These are phyloP conservation scores for Russula compacta DNA, from an alignment of 768 basidiomycete species.

Conservation along the genomic window DNA sequence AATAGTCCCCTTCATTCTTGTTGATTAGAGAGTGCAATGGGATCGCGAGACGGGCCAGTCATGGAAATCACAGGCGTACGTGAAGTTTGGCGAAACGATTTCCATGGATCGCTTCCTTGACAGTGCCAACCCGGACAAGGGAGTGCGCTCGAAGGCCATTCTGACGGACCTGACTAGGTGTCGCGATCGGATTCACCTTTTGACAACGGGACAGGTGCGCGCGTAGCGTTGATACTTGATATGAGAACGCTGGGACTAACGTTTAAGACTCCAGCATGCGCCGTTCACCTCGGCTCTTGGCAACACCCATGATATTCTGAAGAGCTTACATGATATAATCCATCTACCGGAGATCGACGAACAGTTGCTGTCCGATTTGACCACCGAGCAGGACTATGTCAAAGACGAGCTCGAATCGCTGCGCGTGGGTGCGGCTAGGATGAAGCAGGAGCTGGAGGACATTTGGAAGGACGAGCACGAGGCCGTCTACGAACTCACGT, in stretches of 20 bases:
- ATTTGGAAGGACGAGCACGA: conserved; percentile 63
- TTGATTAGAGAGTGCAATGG: conserved; percentile 77
- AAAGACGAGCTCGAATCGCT: conserved; percentile 49
- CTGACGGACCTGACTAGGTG: conserved; percentile 54
- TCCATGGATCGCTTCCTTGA: conserved; percentile 91
- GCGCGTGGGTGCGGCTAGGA: conserved; percentile 36
- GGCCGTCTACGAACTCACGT: conserved; percentile 81
- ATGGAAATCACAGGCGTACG: conserved; percentile 93
- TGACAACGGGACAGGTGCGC: conserved; percentile 66
- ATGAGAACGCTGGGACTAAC: neutral
- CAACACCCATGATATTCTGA: conserved; percentile 48
- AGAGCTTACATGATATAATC: conserved; percentile 35
- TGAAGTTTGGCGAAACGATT: conserved; percentile 80
- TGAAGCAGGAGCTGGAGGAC: conserved; percentile 63
- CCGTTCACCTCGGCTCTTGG: conserved; percentile 50
- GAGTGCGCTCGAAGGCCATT: conserved; percentile 57
- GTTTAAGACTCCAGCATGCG: conserved; percentile 39
- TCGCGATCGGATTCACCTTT: conserved; percentile 56
- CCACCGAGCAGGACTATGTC: conserved; percentile 44
- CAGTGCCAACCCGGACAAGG: conserved; percentile 61
- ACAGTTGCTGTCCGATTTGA: conserved; percentile 44
- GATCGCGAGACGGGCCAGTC: conserved; percentile 85
- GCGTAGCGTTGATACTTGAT: neutral
- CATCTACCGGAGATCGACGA: conserved; percentile 47
- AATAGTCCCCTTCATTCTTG: neutral